Conservation (phyloP, 2,329 filamentous ascomycete species). For the Colletotrichum eremochloae region DNA sequence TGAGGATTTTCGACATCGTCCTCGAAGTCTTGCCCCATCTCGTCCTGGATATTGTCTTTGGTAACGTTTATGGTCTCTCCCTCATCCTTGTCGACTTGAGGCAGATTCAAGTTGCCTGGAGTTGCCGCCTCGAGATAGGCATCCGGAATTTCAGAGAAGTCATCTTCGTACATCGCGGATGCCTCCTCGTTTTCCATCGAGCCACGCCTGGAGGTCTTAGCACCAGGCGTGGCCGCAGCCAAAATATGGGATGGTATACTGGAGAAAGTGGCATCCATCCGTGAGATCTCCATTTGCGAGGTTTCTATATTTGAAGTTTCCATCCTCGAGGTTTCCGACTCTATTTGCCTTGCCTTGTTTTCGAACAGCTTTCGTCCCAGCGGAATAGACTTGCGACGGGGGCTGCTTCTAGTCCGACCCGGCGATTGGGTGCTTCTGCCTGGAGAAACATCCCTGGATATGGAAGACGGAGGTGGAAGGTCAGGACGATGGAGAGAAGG, state of each 20-base stretch:
- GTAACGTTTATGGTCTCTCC: background rate
- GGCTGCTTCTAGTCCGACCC: conserved; percentile 53
- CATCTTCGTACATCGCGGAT: conserved; percentile 63
- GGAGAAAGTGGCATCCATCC: conserved; percentile 52
- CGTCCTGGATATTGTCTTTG: conserved; percentile 18
- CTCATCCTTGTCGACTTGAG: conserved; percentile 34
- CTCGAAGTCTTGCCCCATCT: conserved; percentile 15
- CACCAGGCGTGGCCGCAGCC: conserved; percentile 49
- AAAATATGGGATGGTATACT: conserved; percentile 52
- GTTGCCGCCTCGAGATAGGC: conserved; percentile 64
- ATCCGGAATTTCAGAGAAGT: conserved; percentile 69
- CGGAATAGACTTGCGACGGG: conserved; percentile 49
- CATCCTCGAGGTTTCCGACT: conserved; percentile 15
- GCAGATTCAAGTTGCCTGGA: conserved; percentile 50
- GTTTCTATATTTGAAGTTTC: conserved; percentile 4
- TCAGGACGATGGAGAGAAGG: conserved; percentile 21
- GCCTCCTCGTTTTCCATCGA: conserved; percentile 47
- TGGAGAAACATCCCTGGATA: conserved; percentile 3
- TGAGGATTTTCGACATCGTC: conserved; percentile 6
- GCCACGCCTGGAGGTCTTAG: conserved; percentile 22
- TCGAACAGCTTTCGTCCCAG: conserved; percentile 53
- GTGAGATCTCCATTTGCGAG: conserved; percentile 1
- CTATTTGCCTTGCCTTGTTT: conserved; percentile 48
- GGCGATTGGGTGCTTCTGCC: conserved; percentile 45
- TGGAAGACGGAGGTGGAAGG: conserved; percentile 2